Conservation (phyloP, 768 basidiomycete species). For the Pleurotus ostreatus region DNA sequence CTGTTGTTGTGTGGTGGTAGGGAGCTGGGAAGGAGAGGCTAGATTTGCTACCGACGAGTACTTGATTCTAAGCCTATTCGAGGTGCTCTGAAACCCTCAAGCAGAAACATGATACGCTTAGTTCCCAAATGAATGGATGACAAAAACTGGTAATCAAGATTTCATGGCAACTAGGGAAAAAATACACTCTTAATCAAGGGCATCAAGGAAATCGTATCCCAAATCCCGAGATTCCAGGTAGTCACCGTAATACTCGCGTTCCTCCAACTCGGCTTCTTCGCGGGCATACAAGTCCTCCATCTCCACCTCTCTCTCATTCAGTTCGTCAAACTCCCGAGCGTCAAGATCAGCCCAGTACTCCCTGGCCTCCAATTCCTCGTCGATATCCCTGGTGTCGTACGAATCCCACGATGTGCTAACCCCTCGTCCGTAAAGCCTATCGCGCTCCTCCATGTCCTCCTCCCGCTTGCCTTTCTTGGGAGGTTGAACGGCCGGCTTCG, state of each 20-base stretch:
- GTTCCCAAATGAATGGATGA: too few relatives aligned
- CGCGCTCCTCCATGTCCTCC: conserved; percentile 3
- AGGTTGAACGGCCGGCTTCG: background rate
- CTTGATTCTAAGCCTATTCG: too few relatives aligned
- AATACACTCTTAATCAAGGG: background rate
- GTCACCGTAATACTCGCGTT: background rate
- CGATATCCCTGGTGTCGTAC: background rate
- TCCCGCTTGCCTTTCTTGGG: background rate
- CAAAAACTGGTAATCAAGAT: too few relatives aligned
- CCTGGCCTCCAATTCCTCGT: conserved; percentile 6
- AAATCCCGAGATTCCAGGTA: background rate
- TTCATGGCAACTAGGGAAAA: too few relatives aligned
- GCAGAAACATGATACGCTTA: too few relatives aligned
- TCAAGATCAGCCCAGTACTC: background rate
- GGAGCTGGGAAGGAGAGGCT: too few relatives aligned
- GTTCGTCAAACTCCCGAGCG: background rate
- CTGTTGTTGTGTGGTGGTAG: too few relatives aligned
- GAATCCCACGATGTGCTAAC: background rate
- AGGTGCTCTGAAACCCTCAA: too few relatives aligned
- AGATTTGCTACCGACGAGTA: too few relatives aligned
- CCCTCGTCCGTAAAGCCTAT: background rate
- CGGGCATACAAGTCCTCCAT: background rate
- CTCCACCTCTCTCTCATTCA: background rate
- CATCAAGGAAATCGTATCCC: background rate
- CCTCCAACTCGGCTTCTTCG: background rate